Evolutionary conservation across 768 basidiomycete genomes (phyloP).

Genomic region (Gymnopilus junonius): DNA sequence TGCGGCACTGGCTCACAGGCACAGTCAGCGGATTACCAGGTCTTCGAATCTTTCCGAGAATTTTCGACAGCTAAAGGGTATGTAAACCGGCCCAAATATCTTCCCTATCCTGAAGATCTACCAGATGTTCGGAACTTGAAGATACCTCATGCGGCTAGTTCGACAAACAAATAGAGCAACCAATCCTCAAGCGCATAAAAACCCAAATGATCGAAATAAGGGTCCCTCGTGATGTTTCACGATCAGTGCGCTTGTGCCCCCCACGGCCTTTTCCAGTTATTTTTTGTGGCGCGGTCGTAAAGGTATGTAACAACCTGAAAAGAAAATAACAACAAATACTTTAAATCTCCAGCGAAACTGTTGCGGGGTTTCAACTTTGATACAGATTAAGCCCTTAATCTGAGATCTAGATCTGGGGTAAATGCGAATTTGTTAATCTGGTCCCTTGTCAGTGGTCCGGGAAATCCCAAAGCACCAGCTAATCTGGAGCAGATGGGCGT

Average conservation of each 20-base stretch:
- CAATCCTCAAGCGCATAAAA: constrained; percentile 40
- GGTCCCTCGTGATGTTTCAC: constrained; percentile 40
- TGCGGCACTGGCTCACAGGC: constrained; percentile 49
- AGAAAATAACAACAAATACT: constrained; percentile 25
- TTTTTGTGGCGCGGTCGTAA: constrained; percentile 32
- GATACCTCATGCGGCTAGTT: constrained; percentile 53
- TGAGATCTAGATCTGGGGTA: constrained; percentile 14
- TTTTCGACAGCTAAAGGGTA: constrained; percentile 37
- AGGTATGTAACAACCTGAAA: constrained; percentile 14
- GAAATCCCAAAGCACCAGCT: constrained; percentile 11
- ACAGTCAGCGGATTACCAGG: constrained; percentile 46
- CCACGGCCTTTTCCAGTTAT: constrained; percentile 36
- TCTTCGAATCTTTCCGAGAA: constrained; percentile 52
- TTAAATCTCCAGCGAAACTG: constrained; percentile 33
- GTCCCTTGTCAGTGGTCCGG: constrained; percentile 15
- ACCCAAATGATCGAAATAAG: constrained; percentile 34
- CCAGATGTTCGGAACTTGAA: constrained; percentile 50
- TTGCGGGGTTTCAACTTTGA: constrained; percentile 22
- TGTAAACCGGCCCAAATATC: constrained; percentile 33
- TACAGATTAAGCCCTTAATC: constrained; percentile 9
- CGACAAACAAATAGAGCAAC: constrained; percentile 40
- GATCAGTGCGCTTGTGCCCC: constrained; percentile 26
- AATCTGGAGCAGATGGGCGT: constrained; percentile 15
- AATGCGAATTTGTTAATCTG: constrained; percentile 5
- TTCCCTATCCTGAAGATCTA: constrained; percentile 44